These are phyloP conservation scores for Trichophyton equinum DNA, from an alignment of 2,329 filamentous ascomycete species.

Conservation along the genomic window DNA sequence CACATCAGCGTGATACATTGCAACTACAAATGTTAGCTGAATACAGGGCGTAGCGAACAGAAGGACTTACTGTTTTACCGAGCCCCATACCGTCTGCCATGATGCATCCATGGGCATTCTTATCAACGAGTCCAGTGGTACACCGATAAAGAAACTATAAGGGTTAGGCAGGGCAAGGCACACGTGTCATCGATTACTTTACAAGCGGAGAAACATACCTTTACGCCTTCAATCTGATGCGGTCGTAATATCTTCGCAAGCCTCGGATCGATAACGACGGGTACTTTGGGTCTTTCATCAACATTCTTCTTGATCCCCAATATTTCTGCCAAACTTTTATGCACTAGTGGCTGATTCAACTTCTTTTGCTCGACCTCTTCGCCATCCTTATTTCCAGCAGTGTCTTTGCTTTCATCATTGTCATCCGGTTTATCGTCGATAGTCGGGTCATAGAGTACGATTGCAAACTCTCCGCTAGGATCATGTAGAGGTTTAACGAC, in stretches of 20 bases:
- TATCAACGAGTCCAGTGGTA: constrained; percentile 88
- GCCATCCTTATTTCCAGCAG: constrained; percentile 26
- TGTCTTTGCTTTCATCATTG: constrained; percentile 35
- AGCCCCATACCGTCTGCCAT: constrained; percentile 99
- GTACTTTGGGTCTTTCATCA: constrained; percentile 74
- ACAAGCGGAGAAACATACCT: constrained; percentile 31
- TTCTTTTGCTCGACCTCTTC: constrained; percentile 37
- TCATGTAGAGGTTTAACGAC: constrained; percentile 85
- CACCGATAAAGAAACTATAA: constrained; percentile 74
- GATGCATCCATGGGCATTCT: constrained; percentile 90
- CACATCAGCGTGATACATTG: constrained; percentile 96
- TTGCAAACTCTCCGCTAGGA: constrained; percentile 87
- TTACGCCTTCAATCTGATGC: constrained; percentile 96
- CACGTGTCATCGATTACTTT: neutral
- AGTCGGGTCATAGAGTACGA: constrained; percentile 91
- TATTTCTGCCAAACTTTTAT: constrained; percentile 92
- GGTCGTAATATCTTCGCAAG: constrained; percentile 82
- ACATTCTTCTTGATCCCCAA: constrained; percentile 86
- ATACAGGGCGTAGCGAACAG: constrained; percentile 1
- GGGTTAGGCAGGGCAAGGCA: constrained; percentile 15
- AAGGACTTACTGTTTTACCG: constrained; percentile 60
- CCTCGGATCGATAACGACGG: constrained; percentile 87
- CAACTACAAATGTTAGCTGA: constrained; percentile 35
- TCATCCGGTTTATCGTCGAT: constrained; percentile 66
- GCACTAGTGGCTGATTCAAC: constrained; percentile 68